Conservation (phyloP, 495 filamentous ascomycete species). For the Lineolata rhizophorae region DNA sequence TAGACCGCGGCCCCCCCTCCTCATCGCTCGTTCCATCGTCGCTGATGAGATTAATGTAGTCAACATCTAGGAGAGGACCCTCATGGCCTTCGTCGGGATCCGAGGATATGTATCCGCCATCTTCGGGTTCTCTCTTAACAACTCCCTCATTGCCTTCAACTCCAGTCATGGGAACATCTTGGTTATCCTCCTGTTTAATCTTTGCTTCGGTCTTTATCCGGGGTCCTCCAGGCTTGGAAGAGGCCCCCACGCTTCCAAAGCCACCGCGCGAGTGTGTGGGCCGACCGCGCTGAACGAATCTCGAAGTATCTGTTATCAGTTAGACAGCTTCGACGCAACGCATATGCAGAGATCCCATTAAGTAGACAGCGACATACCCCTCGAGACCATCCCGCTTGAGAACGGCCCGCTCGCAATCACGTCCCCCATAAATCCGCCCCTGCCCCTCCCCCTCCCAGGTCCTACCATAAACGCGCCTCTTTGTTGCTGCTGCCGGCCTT, state of each 20-base stretch:
- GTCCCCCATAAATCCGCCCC: neutral
- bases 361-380: constrained; percentile 1
- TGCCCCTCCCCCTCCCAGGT: neutral
- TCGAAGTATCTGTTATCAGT: neutral
- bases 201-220: constrained; percentile 4
- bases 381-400: constrained; percentile 7
- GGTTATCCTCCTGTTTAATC: constrained; percentile 2
- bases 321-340: neutral
- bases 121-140: too few relatives aligned
- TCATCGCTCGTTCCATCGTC: constrained; percentile 11
- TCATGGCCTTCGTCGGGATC: constrained; percentile 11
- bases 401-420: constrained; percentile 12
- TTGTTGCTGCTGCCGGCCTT: too few relatives aligned
- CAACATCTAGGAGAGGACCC: constrained; percentile 11
- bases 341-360: neutral
- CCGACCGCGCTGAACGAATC: neutral
- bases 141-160: constrained; percentile 6
- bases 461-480: too few relatives aligned
- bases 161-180: constrained; percentile 3
- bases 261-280: neutral
- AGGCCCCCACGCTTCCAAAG: neutral
- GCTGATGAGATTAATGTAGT: constrained; percentile 14
- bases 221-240: neutral
- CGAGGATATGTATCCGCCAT: constrained; percentile 18
- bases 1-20: constrained; percentile 1